Evolutionary conservation across 768 basidiomycete genomes (phyloP).

Genomic region (Boletus fagicola): DNA sequence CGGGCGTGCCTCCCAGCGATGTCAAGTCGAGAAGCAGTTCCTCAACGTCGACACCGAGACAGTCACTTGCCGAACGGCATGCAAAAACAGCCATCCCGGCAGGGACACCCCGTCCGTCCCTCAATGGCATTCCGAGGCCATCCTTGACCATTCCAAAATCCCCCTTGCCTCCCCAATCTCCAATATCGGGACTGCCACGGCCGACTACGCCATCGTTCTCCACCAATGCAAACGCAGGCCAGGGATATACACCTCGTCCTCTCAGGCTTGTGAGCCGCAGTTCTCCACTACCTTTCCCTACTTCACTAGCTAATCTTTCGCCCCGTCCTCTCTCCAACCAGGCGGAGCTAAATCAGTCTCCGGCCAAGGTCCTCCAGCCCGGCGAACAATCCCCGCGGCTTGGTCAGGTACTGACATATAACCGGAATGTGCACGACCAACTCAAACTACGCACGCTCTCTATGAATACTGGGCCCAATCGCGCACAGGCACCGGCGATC

Average conservation of each 20-base stretch:
- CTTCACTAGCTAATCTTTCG: background rate
- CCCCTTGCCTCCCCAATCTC: conserved; percentile 14
- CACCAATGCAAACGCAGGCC: background rate
- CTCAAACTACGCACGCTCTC: conserved; percentile 26
- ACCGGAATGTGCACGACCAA: conserved; percentile 36
- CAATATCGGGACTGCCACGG: conserved; percentile 19
- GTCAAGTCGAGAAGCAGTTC: conserved; percentile 14
- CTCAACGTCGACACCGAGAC: conserved; percentile 9
- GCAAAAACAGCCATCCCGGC: conserved; percentile 11
- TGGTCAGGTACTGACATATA: conserved; percentile 31
- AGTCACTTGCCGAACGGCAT: conserved; percentile 9
- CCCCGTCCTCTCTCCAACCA: conserved; percentile 1
- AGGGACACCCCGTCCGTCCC: conserved; percentile 18
- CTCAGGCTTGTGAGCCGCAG: conserved; percentile 26
- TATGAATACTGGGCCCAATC: conserved; percentile 9
- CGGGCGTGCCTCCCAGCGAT: conserved; percentile 6
- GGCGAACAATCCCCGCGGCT: conserved; percentile 25
- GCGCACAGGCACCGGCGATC: conserved; percentile 1
- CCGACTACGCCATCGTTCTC: conserved; percentile 21
- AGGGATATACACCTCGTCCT: conserved; percentile 25
- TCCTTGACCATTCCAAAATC: conserved; percentile 30
- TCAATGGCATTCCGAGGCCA: conserved; percentile 20
- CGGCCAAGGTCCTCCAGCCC: conserved; percentile 17
- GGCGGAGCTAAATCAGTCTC: conserved; percentile 10
- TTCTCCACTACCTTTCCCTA: conserved; percentile 11